Evolutionary conservation across 2,329 filamentous ascomycete species (phyloP).

Genomic region (Apiospora kogelbergensis): DNA sequence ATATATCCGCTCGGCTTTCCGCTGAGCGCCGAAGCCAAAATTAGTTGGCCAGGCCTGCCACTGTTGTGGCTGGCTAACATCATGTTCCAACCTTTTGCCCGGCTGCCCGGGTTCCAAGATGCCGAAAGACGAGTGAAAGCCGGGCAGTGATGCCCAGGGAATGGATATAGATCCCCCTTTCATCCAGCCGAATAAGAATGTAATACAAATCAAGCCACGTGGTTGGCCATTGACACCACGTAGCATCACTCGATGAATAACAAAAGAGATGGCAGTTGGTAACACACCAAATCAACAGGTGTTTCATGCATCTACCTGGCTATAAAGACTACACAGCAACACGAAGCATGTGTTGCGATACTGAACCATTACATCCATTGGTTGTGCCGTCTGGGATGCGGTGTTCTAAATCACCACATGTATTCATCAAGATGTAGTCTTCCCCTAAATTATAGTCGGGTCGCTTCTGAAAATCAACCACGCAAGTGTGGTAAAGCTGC

Average conservation of each 20-base stretch:
- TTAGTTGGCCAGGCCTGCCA: background rate
- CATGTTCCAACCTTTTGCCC: background rate
- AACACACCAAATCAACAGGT: background rate
- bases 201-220: background rate
- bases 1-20: constrained; percentile 11
- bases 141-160: background rate
- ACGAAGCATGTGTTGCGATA: too few species aligned
- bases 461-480: too few species aligned
- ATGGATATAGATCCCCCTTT: background rate
- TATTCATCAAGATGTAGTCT: too few species aligned
- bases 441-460: too few species aligned
- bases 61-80: background rate
- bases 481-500: too few species aligned
- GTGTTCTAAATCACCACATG: background rate
- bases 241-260: too few species aligned
- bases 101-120: background rate
- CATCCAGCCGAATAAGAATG: background rate
- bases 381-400: background rate
- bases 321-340: too few species aligned
- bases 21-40: constrained; percentile 1
- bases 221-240: background rate
- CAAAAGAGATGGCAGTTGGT: background rate
- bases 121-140: background rate
- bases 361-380: background rate
- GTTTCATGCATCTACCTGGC: background rate